Percentiles rank a stretch among this genome's conserved stretches.
These are phyloP conservation scores for Xylaria sp. DNA, from an alignment of 2,329 filamentous ascomycete species.

Conservation along the genomic window DNA sequence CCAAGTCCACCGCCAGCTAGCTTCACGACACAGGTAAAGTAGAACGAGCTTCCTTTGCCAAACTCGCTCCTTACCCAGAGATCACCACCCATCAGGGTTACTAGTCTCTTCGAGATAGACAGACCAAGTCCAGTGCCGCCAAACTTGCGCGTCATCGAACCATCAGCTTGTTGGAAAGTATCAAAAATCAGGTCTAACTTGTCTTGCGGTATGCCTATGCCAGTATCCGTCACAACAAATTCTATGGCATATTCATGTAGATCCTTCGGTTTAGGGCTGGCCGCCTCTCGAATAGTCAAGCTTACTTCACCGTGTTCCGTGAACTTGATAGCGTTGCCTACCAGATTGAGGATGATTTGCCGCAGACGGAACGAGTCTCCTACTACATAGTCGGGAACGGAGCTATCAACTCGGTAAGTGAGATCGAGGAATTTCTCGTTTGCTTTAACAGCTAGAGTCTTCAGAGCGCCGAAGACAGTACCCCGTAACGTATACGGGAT, in stretches of 20 bases:
- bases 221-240: constrained; percentile 95
- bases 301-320: constrained; percentile 97
- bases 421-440: constrained; percentile 95
- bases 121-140: constrained; percentile 93
- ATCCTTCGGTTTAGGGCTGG: constrained; percentile 70
- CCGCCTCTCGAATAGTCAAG: constrained; percentile 82
- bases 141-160: constrained; percentile 95
- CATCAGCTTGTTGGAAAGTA: constrained; percentile 98
- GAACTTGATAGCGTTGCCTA: constrained; percentile 99
- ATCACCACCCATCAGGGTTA: constrained; percentile 95
- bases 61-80: constrained; percentile 96
- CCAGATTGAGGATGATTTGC: constrained; percentile 96
- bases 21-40: constrained; percentile 93
- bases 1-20: constrained; percentile 82
- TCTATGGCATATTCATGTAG: constrained; percentile 90
- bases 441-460: constrained; percentile 95
- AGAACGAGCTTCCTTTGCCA: constrained; percentile 92
- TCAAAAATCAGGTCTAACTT: constrained; percentile 98
- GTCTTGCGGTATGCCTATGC: constrained; percentile 94
- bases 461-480: constrained; percentile 96
- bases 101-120: constrained; percentile 93
- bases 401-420: constrained; percentile 92
- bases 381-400: constrained; percentile 93
- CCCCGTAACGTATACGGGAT: constrained; percentile 95
- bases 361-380: constrained; percentile 96